A percentile compares a stretch with the other conserved stretches of the same genome.
Evolutionary conservation across 202 grass and related monocot genomes (phyloP).

Genomic region (Carex arenaria): DNA sequence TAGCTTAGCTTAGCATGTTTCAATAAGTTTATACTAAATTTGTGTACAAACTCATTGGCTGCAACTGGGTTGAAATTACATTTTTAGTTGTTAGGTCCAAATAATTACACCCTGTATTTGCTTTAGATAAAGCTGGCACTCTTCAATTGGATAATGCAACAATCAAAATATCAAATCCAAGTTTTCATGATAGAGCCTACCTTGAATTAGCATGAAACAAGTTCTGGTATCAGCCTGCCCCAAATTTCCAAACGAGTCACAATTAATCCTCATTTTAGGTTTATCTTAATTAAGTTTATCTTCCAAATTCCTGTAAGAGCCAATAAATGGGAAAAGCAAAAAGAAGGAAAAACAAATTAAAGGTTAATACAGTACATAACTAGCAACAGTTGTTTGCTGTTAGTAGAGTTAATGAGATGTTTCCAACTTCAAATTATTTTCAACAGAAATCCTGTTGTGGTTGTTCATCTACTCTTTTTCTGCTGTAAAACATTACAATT

Average conservation of each 20-base stretch:
- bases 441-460: too few species aligned
- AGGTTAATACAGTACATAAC: neutral
- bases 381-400: neutral
- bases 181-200: neutral
- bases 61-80: neutral
- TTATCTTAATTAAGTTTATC: neutral
- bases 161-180: neutral
- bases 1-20: too few species aligned
- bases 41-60: neutral
- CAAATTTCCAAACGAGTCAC: neutral
- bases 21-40: too few species aligned
- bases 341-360: neutral
- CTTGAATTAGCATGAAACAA: neutral
- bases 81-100: neutral
- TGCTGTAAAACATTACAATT: too few species aligned
- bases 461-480: too few species aligned
- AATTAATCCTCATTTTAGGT: neutral
- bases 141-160: neutral
- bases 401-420: neutral
- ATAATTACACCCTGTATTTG: neutral
- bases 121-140: neutral
- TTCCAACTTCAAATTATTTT: too few species aligned
- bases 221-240: neutral
- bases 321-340: neutral
- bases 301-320: neutral